A percentile compares a stretch with the other conserved stretches of the same genome.
Evolutionary conservation across 75 land plant species (phyloP).

Genomic region (Pinus tabuliformis): DNA sequence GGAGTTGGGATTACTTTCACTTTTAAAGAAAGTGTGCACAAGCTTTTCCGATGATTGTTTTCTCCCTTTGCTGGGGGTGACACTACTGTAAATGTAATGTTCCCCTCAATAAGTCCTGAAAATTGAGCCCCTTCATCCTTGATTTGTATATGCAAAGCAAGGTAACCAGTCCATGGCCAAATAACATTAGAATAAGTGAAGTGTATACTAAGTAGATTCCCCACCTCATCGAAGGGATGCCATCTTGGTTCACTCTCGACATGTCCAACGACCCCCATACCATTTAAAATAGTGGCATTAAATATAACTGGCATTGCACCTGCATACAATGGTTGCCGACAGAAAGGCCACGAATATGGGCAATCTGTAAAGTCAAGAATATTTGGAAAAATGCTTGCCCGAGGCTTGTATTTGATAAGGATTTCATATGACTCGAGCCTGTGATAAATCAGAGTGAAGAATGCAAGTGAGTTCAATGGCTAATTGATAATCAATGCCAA

Average conservation of each 20-base stretch:
- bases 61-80: conserved; percentile 79
- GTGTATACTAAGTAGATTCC: conserved; percentile 72
- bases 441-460: conserved; percentile 9
- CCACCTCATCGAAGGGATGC: conserved; percentile 69
- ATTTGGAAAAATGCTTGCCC: conserved; percentile 88
- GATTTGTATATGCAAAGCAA: conserved; percentile 88
- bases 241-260: conserved; percentile 72
- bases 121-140: conserved; percentile 79
- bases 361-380: conserved; percentile 77
- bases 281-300: conserved; percentile 96
- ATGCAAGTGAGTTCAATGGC: conserved; percentile 3
- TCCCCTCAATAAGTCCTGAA: conserved; percentile 83
- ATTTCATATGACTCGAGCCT: conserved; percentile 91
- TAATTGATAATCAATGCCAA: not conserved
- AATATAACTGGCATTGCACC: conserved; percentile 96
- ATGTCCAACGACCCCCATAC: conserved; percentile 96
- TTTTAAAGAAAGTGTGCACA: conserved; percentile 70
- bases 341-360: conserved; percentile 97
- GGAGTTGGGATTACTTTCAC: conserved; percentile 91
- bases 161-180: conserved; percentile 99
- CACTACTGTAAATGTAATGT: conserved; percentile 67
- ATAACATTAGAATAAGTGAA: conserved; percentile 83
- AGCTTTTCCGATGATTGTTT: conserved; percentile 38
- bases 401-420: conserved; percentile 71
- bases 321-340: conserved; percentile 96